Evolutionary conservation across 768 basidiomycete genomes (phyloP).

Genomic region (Kwoniella sp.): DNA sequence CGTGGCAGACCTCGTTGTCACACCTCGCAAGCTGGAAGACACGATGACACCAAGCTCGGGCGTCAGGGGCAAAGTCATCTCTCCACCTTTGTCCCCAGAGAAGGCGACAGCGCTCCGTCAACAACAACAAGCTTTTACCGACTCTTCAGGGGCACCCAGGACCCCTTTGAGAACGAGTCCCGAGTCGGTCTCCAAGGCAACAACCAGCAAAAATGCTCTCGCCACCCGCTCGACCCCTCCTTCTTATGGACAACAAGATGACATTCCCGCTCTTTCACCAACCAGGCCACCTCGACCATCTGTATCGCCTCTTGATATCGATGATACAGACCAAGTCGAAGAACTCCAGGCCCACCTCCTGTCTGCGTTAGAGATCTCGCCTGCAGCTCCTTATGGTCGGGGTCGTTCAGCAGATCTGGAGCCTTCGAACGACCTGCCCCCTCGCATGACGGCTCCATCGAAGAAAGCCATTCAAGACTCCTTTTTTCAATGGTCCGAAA

Average conservation of each 20-base stretch:
- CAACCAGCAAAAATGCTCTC: not conserved
- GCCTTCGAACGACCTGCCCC: not conserved
- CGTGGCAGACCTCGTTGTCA: constrained; percentile 6
- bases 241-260: not conserved
- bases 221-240: not conserved
- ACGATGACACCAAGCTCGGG: not conserved
- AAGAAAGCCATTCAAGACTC: not conserved
- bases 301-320: constrained; percentile 7
- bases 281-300: constrained; percentile 16
- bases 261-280: not conserved
- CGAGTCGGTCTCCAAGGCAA: not conserved
- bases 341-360: constrained; percentile 9
- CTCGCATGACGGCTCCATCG: not conserved
- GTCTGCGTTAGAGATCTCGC: constrained; percentile 12
- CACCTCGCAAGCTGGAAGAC: constrained; percentile 3
- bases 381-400: not conserved
- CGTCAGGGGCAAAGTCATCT: constrained; percentile 8
- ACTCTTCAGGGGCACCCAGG: not conserved
- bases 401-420: not conserved
- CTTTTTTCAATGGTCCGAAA: constrained; percentile 16
- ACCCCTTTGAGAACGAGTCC: not conserved
- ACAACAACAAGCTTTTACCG: not conserved
- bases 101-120: not conserved
- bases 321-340: constrained; percentile 4
- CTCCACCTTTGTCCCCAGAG: constrained; percentile 10